Percentiles rank a stretch among this genome's conserved stretches.
Conservation (phyloP, 768 basidiomycete species). For the Pleurotus sapidus region DNA sequence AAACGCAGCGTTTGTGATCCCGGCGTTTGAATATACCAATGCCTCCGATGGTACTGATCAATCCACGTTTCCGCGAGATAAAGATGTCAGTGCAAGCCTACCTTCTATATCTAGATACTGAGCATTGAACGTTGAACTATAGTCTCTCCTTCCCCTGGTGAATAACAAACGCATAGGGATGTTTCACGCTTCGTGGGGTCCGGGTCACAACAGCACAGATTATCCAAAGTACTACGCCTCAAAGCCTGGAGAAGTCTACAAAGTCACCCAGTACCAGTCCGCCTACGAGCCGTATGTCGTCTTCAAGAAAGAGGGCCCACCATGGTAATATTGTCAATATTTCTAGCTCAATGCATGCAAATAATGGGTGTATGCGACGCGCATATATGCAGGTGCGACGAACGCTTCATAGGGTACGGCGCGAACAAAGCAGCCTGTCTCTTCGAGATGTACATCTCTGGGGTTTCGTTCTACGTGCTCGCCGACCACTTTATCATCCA, state of each 20-base stretch:
- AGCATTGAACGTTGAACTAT: neutral
- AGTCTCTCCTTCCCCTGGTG: conserved; percentile 62
- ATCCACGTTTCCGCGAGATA: conserved; percentile 61
- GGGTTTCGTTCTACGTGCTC: conserved; percentile 80
- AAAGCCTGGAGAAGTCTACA: conserved; percentile 65
- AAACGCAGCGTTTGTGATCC: conserved; percentile 70
- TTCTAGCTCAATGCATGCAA: neutral
- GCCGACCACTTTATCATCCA: conserved; percentile 88
- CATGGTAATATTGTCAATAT: conserved; percentile 48
- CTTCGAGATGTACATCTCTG: conserved; percentile 88
- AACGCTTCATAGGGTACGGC: conserved; percentile 88
- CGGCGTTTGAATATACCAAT: conserved; percentile 79
- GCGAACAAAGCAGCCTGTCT: conserved; percentile 92
- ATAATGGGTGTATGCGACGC: neutral
- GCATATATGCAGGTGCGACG: conserved; percentile 68
- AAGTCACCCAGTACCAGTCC: conserved; percentile 73
- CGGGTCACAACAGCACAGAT: conserved; percentile 81
- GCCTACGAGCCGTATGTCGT: conserved; percentile 90
- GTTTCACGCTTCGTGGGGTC: conserved; percentile 77
- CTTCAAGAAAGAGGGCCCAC: conserved; percentile 71
- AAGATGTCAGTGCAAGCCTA: conserved; percentile 28
- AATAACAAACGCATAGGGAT: conserved; percentile 55
- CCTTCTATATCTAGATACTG: neutral
- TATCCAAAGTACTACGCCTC: conserved; percentile 67
- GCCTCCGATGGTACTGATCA: conserved; percentile 62